A percentile compares a stretch with the other conserved stretches of the same genome.
phyloP scores from a whole-genome alignment of 345 rosid genomes.

The Barbarea vulgaris region DNA sequence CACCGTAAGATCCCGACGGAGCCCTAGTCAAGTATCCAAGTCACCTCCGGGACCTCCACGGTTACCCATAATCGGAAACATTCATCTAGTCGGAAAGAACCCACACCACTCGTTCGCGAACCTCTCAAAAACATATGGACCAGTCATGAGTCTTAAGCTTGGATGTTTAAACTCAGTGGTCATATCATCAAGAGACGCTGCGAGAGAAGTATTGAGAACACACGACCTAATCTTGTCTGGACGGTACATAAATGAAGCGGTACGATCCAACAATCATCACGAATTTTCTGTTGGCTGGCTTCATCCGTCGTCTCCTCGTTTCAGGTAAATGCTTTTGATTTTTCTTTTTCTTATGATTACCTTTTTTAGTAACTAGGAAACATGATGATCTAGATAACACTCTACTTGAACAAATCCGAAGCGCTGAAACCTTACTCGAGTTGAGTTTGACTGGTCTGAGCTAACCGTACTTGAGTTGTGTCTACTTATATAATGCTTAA shows the following conservation, averaged over 20 bases:
- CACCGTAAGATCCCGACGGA: conserved; percentile 21
- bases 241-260: conserved; percentile 20
- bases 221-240: conserved; percentile 42
- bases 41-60: conserved; percentile 41
- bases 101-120: conserved; percentile 43
- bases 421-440: no score
- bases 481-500: neutral
- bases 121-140: conserved; percentile 50
- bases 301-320: conserved; percentile 28
- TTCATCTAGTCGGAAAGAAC: conserved; percentile 42
- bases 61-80: conserved; percentile 50
- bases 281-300: conserved; percentile 35
- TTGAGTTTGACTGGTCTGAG: neutral
- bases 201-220: conserved; percentile 35
- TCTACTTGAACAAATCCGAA: no score
- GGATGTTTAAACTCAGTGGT: conserved; percentile 37
- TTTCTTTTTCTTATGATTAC: neutral
- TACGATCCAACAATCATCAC: conserved; percentile 33
- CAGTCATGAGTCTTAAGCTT: conserved; percentile 47
- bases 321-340: conserved; percentile 12
- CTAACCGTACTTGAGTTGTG: neutral
- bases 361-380: neutral
- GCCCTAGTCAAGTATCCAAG: neutral
- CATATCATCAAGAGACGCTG: conserved; percentile 35
- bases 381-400: no score